Conservation (phyloP, 2,329 filamentous ascomycete genomes). For the Zasmidium cellare region DNA sequence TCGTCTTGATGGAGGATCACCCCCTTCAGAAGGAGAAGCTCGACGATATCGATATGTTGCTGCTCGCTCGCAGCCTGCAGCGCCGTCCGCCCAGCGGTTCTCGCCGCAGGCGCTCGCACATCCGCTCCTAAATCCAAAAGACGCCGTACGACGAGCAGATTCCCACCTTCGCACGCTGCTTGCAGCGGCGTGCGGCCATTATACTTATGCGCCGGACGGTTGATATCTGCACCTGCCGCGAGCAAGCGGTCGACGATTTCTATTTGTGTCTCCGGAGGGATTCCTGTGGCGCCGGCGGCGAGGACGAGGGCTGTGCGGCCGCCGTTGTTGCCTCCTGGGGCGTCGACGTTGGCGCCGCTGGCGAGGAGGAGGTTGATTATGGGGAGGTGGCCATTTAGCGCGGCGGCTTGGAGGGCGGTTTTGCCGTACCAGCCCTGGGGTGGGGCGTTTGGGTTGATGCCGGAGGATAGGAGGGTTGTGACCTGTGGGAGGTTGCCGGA, state of each 20-base stretch:
- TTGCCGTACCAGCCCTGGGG: constrained; percentile 27
- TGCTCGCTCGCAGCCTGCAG: constrained; percentile 20
- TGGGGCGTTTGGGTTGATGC: constrained; percentile 18
- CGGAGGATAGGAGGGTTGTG: constrained; percentile 10
- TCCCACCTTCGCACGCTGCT: constrained; percentile 21
- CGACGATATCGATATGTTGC: constrained; percentile 15
- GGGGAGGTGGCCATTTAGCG: constrained; percentile 14
- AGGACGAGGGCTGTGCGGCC: constrained; percentile 19
- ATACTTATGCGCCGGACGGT: constrained; percentile 15
- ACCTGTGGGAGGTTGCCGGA: constrained; percentile 14
- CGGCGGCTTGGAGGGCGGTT: constrained; percentile 26
- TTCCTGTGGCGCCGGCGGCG: constrained; percentile 19
- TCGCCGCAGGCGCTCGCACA: constrained; percentile 13
- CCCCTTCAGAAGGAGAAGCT: constrained; percentile 14
- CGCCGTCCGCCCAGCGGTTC: constrained; percentile 17
- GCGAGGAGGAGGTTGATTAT: constrained; percentile 19
- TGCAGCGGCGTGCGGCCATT: constrained; percentile 25
- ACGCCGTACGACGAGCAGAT: constrained; percentile 12
- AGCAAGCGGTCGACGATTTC: constrained; percentile 19
- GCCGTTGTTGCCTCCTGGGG: constrained; percentile 22
- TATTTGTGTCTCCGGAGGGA: not conserved
- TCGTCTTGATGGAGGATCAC: constrained; percentile 13
- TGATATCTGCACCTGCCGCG: constrained; percentile 18
- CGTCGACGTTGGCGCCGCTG: constrained; percentile 19
- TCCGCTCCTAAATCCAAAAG: constrained; percentile 19